These are phyloP conservation scores for Centaurea solstitialis DNA, from an alignment of 129 eudicot species.

Conservation along the genomic window DNA sequence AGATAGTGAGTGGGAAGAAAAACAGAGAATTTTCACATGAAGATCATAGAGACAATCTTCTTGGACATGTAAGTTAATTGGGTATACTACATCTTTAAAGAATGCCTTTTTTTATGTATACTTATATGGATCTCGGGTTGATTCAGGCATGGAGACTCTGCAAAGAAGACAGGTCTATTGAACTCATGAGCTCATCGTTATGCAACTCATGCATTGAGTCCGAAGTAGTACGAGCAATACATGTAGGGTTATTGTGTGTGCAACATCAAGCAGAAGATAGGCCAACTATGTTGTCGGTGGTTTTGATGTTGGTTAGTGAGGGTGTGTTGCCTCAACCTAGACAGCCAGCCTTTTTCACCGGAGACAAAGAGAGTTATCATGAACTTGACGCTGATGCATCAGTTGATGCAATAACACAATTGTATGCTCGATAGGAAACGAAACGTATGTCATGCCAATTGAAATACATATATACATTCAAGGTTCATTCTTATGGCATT, in stretches of 20 bases:
- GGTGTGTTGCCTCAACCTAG: constrained; percentile 12
- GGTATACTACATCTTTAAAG: not conserved
- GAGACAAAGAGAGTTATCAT: not conserved
- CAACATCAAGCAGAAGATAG: constrained; percentile 32
- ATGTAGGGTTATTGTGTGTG: constrained; percentile 26
- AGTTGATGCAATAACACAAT: not conserved
- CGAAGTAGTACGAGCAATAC: constrained; percentile 9
- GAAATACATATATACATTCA: no score
- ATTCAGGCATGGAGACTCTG: not conserved
- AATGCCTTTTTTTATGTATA: no score
- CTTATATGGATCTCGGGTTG: not conserved
- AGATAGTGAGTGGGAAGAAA: constrained; percentile 47
- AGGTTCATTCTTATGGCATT: no score
- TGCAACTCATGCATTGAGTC: not conserved
- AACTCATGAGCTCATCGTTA: not conserved
- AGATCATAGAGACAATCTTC: constrained; percentile 43
- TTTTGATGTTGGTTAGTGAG: constrained; percentile 33
- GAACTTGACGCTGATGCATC: not conserved
- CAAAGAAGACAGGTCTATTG: not conserved
- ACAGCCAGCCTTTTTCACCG: constrained; percentile 32
- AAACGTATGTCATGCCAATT: not conserved
- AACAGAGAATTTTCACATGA: constrained; percentile 42
- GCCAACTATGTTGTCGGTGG: constrained; percentile 29
- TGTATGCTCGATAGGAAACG: constrained; percentile 8
- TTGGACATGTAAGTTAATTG: constrained; percentile 44